Percentiles rank a stretch among this genome's conserved stretches.
Conservation (phyloP, 2,329 filamentous ascomycete species). For the Fusarium austroafricanum region DNA sequence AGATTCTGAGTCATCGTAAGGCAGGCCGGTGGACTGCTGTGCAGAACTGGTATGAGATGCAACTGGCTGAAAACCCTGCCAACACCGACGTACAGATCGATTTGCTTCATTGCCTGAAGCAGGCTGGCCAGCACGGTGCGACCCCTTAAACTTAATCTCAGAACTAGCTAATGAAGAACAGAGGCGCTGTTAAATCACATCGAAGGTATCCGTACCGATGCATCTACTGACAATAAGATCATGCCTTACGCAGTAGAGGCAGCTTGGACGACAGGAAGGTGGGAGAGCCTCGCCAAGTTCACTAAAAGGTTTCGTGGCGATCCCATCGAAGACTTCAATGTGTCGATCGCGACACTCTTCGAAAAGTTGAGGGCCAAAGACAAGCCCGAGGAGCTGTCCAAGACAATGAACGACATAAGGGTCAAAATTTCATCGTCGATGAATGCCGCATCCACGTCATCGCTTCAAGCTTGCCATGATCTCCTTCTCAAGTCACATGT, state of each 20-base stretch:
- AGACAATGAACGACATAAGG: constrained; percentile 72
- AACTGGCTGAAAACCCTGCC: constrained; percentile 81
- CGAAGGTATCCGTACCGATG: constrained; percentile 74
- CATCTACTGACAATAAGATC: constrained; percentile 68
- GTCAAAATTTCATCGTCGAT: constrained; percentile 78
- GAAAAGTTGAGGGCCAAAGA: constrained; percentile 68
- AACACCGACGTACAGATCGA: constrained; percentile 84
- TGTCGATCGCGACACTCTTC: constrained; percentile 74
- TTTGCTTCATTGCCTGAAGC: constrained; percentile 87
- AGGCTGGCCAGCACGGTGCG: constrained; percentile 93
- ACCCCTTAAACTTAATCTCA: constrained; percentile 52
- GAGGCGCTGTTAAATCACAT: constrained; percentile 89
- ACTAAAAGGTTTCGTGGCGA: constrained; percentile 65
- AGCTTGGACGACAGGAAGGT: constrained; percentile 88
- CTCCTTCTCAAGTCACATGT: constrained; percentile 88
- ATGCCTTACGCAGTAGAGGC: constrained; percentile 90
- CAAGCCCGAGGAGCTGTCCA: constrained; percentile 64
- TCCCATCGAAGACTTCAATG: constrained; percentile 75
- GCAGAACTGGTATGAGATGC: constrained; percentile 97
- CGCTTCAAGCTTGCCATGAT: constrained; percentile 85
- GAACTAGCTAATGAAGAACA: constrained; percentile 52
- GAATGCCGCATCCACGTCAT: constrained; percentile 80
- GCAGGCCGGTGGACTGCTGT: constrained; percentile 93
- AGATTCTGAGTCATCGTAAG: constrained; percentile 92
- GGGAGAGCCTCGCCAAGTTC: constrained; percentile 79